These are phyloP conservation scores for Pichia inconspicua DNA, from an alignment of 1,139 yeast species.

Conservation along the genomic window DNA sequence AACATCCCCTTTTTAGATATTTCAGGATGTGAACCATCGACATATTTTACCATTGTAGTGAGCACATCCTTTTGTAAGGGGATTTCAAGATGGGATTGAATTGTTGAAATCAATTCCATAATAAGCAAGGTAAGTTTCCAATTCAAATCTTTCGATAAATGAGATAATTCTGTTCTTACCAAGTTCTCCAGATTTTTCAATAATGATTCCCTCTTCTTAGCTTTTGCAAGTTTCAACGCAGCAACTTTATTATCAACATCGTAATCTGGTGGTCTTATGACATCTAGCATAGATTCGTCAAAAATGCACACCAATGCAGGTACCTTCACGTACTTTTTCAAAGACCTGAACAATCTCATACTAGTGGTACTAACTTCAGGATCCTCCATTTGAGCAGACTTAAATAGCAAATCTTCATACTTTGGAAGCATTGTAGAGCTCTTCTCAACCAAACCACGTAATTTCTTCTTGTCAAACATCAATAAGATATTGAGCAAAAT, in stretches of 20 bases:
- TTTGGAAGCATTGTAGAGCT: slow-evolving; percentile 18
- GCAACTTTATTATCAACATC: slow-evolving; percentile 47
- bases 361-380: slow-evolving; percentile 45
- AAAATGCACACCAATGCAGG: slow-evolving; percentile 57
- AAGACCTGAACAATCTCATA: slow-evolving; percentile 41
- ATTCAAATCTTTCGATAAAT: slow-evolving; percentile 36
- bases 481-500: slow-evolving; percentile 63
- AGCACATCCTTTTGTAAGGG: slow-evolving; percentile 39
- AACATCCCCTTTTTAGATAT: slow-evolving; percentile 57
- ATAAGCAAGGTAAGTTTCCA: slow-evolving; percentile 66
- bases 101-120: slow-evolving; percentile 44
- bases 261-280: slow-evolving; percentile 55
- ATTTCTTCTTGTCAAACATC: slow-evolving; percentile 44
- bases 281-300: slow-evolving; percentile 38
- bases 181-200: slow-evolving; percentile 36
- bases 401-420: slow-evolving; percentile 24
- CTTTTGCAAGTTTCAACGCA: slow-evolving; percentile 52
- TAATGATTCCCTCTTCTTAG: slow-evolving; percentile 41
- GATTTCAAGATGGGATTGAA: slow-evolving; percentile 52
- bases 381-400: slow-evolving; percentile 54
- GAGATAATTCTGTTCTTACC: slow-evolving; percentile 37
- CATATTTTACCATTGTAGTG: slow-evolving; percentile 42
- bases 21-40: slow-evolving; percentile 67
- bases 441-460: slow-evolving; percentile 31
- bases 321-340: slow-evolving; percentile 41